Evolutionary conservation across 371 early-diverging fungal species (phyloP), one percentile per base, ranked within the genome.

Genomic region (Mucor ambiguus): DNA sequence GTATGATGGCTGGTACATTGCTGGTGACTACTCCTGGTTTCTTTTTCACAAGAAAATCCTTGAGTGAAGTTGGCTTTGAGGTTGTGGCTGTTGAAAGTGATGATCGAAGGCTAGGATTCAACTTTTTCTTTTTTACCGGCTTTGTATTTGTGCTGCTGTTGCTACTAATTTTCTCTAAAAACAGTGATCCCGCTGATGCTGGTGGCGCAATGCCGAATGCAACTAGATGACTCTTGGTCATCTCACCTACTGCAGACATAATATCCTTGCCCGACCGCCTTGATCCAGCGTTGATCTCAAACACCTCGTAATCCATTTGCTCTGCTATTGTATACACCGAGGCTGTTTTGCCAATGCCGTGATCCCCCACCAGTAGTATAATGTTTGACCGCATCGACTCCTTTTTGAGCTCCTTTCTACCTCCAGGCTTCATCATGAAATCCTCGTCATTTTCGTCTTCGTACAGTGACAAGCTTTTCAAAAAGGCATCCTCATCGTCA

Each of bases 271-370:
- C 92, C 20, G 87, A 82, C 22, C 96, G 84, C 35, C 77, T 74
- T 60, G 79, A 73, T 3, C 92, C 90, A 0, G 91, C 76, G 63
- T 92, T 82, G 1, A 95, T 82, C 66, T 95, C 96, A 69, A 92
- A 83, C 10, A 95, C 88, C 28, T 90, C 82, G 43, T 88, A 95
- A 0, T 88, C 92, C 24, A 80, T 72, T 65, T 92, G 87, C 12
- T 81, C 83, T 4, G 95, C 94, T 18, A 84, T 88, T 0, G 93
- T 91, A 61, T 89, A 87, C 1, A 95, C 91, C 0, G 88, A 73
- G 1, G 93, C 88, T 0, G 94, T 92, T 63, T 94, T 94, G 33
- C 96, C 91, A 58, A 85, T 78, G 4, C 95, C 93, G 12, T 83
- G 69, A 1, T 90, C 88, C 0, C 96, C 96, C 3, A 85, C 75